These are phyloP conservation scores for Melocanna baccifera DNA, from an alignment of 176 grass and related monocot species.

Conservation along the genomic window DNA sequence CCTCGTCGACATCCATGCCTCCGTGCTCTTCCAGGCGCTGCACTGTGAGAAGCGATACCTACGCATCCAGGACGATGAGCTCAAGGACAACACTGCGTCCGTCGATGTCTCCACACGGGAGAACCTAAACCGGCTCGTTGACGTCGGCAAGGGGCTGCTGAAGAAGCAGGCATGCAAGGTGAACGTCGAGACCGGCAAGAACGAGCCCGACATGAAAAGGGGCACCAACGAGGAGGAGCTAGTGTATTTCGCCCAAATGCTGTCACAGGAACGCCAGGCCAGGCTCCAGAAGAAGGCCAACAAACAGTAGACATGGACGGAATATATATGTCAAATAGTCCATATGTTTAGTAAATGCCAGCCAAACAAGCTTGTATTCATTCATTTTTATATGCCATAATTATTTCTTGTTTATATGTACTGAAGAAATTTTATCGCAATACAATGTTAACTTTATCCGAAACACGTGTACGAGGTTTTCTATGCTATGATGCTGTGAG, in stretches of 20 bases:
- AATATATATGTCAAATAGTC: too few species aligned
- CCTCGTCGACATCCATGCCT: conserved; percentile 65
- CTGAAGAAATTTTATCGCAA: too few species aligned
- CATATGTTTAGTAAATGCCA: too few species aligned
- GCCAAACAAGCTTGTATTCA: too few species aligned
- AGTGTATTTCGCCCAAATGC: background rate
- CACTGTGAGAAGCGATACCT: conserved; percentile 36
- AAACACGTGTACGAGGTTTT: too few species aligned
- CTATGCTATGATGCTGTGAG: too few species aligned
- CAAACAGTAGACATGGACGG: background rate
- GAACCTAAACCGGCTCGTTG: conserved; percentile 39
- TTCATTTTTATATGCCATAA: too few species aligned
- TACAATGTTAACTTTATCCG: too few species aligned
- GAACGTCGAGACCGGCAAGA: conserved; percentile 48
- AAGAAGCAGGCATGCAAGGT: conserved; percentile 43
- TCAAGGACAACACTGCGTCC: conserved; percentile 19
- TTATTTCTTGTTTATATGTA: too few species aligned
- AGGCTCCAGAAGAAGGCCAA: conserved; percentile 17
- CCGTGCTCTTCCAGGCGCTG: conserved; percentile 54
- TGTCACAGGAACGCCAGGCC: conserved; percentile 21
- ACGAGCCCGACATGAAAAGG: background rate
- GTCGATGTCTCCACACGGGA: conserved; percentile 35
- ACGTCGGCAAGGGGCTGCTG: conserved; percentile 40
- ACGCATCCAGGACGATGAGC: conserved; percentile 56
- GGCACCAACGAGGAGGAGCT: conserved; percentile 62